These are phyloP conservation scores for Psilocybe subaeruginosa DNA, from an alignment of 768 basidiomycete species.

Conservation along the genomic window DNA sequence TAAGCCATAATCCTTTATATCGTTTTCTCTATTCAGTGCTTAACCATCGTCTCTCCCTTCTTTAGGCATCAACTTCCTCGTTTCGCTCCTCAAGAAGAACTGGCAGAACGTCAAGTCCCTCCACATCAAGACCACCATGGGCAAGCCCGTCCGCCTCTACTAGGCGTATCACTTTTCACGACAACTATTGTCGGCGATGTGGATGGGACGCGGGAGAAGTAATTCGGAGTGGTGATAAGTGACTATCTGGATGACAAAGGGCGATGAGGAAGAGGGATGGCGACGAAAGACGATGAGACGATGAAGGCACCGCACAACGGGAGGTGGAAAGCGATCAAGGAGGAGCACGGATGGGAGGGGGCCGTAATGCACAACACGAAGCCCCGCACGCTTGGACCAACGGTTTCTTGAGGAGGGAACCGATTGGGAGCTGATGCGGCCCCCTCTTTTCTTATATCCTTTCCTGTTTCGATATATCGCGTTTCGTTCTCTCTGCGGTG, in stretches of 20 bases:
- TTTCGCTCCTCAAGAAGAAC: slow-evolving; percentile 99
- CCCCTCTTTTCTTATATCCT: slow-evolving; percentile 13
- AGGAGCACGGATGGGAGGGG: slow-evolving; percentile 26
- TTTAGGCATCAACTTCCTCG: slow-evolving; percentile 97
- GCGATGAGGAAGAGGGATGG: background rate
- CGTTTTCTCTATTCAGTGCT: background rate
- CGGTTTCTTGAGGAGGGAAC: slow-evolving; percentile 68
- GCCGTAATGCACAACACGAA: slow-evolving; percentile 88
- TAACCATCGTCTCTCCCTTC: slow-evolving; percentile 8
- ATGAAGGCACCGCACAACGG: background rate
- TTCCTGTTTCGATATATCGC: background rate
- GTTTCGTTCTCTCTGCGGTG: slow-evolving; percentile 5
- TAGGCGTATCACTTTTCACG: slow-evolving; percentile 37
- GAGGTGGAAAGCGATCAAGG: background rate
- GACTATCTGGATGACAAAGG: background rate
- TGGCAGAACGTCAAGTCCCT: slow-evolving; percentile 99
- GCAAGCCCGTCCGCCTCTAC: slow-evolving; percentile 95
- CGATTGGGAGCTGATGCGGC: slow-evolving; percentile 89
- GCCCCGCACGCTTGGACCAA: slow-evolving; percentile 99
- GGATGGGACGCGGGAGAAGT: background rate
- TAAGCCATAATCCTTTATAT: slow-evolving; percentile 37
- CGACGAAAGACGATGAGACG: background rate
- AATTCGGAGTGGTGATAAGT: background rate
- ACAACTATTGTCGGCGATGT: background rate
- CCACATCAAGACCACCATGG: slow-evolving; percentile 99